phyloP scores from a whole-genome alignment of 352 stramenopile genomes.

The Phytophthora pinifolia region DNA sequence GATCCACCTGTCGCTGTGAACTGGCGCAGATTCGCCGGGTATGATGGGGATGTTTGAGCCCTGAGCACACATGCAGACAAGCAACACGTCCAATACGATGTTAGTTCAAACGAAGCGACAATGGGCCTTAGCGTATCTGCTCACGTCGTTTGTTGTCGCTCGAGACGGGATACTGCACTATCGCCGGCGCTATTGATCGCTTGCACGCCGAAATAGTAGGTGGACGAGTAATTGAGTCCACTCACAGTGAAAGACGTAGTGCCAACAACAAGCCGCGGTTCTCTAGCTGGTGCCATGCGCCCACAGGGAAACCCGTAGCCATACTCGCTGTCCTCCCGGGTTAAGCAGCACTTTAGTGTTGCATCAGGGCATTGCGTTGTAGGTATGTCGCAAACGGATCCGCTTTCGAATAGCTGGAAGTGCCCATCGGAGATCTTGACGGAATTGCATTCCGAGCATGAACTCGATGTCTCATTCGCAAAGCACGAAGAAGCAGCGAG shows the following conservation, averaged over 20 bases:
- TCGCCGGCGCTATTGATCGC: slow-evolving; percentile 41
- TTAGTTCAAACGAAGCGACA: background rate
- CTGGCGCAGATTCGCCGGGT: slow-evolving; percentile 30
- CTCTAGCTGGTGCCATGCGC: slow-evolving; percentile 3
- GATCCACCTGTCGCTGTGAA: slow-evolving; percentile 43
- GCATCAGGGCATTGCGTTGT: slow-evolving; percentile 36
- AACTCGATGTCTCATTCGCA: background rate
- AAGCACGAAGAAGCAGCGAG: slow-evolving; percentile 40
- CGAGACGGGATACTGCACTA: slow-evolving; percentile 32
- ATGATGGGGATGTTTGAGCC: slow-evolving; percentile 35
- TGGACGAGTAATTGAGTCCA: slow-evolving; percentile 44
- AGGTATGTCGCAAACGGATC: slow-evolving; percentile 22
- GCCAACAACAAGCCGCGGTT: slow-evolving; percentile 27
- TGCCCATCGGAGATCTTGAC: slow-evolving; percentile 23
- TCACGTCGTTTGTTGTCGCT: slow-evolving; percentile 42
- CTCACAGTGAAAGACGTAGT: slow-evolving; percentile 44
- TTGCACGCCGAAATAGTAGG: slow-evolving; percentile 57
- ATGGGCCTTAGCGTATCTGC: background rate
- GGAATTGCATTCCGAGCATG: slow-evolving; percentile 38
- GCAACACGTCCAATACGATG: background rate
- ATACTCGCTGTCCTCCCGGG: slow-evolving; percentile 14
- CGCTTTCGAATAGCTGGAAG: slow-evolving; percentile 26
- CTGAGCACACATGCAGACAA: slow-evolving; percentile 17
- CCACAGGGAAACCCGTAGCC: slow-evolving; percentile 29
- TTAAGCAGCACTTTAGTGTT: slow-evolving; percentile 46